These are phyloP conservation scores for Chlamydomonas applanata DNA, from an alignment of 139 green algal species.

Conservation along the genomic window DNA sequence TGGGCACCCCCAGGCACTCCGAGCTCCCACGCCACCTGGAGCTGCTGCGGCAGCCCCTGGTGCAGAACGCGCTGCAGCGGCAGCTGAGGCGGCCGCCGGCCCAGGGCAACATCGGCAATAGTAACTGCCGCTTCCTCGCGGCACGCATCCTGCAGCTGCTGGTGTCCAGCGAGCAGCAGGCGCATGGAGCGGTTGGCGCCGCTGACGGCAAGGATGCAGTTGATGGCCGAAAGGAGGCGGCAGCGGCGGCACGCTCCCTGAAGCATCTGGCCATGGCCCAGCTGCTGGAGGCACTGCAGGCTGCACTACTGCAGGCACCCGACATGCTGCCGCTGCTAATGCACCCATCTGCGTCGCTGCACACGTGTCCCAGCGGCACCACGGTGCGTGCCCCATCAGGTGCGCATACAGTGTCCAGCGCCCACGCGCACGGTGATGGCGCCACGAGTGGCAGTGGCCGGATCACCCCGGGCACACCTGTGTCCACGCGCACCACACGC, in stretches of 20 bases:
- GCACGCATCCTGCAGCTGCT: constrained; percentile 1
- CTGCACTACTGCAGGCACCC: not conserved
- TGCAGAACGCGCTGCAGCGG: constrained; percentile 6
- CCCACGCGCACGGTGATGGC: too few relatives aligned
- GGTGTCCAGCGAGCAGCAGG: constrained; percentile 1
- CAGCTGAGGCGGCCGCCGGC: constrained; percentile 1
- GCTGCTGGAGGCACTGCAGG: constrained; percentile 5
- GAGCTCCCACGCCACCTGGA: too few relatives aligned
- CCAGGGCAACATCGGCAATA: not conserved
- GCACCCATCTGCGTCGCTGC: not conserved
- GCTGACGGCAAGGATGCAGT: not conserved
- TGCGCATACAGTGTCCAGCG: not conserved
- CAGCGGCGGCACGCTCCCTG: not conserved
- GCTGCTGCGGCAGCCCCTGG: not conserved
- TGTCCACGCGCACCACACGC: not conserved
- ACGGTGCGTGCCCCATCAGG: not conserved
- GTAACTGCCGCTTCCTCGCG: constrained; percentile 6
- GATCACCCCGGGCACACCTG: not conserved
- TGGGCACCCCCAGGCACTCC: too few relatives aligned
- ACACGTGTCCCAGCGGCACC: not conserved
- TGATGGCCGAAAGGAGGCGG: not conserved
- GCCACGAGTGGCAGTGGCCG: too few relatives aligned
- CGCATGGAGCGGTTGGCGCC: too few relatives aligned
- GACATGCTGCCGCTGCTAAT: constrained; percentile 1
- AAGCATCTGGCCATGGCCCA: constrained; percentile 9